A percentile compares a stretch with the other conserved stretches of the same genome.
Conservation (phyloP, 1,284 basidiomycete genomes). For the Pyrrhoderma noxium region DNA sequence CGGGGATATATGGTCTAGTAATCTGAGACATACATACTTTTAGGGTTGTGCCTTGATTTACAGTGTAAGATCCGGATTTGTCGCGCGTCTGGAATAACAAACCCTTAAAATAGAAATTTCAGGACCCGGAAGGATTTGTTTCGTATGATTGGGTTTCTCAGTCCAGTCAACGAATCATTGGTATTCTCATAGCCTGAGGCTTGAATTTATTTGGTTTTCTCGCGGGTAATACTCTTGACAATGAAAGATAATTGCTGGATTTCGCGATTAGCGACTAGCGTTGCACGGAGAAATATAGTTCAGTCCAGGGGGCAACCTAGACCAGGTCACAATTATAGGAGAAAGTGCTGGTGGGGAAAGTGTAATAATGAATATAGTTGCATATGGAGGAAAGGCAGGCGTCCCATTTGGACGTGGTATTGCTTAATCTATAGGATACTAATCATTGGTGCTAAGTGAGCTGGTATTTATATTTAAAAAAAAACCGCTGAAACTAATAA, state of each 20-base stretch:
- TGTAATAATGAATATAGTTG: conserved; percentile 36
- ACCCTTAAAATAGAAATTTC: neutral
- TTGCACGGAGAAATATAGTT: conserved; percentile 37
- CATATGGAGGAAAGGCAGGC: conserved; percentile 33
- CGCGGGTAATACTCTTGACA: conserved; percentile 29
- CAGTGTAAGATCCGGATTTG: conserved; percentile 23
- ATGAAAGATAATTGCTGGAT: conserved; percentile 36
- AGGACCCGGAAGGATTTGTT: conserved; percentile 42
- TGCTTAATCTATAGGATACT: conserved; percentile 39
- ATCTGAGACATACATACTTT: neutral
- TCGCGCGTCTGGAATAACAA: neutral
- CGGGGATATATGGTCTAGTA: too few relatives aligned
- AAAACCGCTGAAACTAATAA: neutral
- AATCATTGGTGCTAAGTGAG: conserved; percentile 33
- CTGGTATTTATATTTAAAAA: neutral
- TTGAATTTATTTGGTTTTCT: conserved; percentile 50
- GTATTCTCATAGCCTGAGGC: conserved; percentile 48
- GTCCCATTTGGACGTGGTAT: conserved; percentile 34
- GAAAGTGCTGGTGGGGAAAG: conserved; percentile 41
- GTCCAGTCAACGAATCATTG: conserved; percentile 41
- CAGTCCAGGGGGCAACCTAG: conserved; percentile 37
- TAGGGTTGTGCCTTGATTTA: conserved; percentile 38
- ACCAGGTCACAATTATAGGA: conserved; percentile 35
- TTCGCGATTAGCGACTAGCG: conserved; percentile 40
- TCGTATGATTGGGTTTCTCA: conserved; percentile 47